Percentiles rank a stretch among this genome's conserved stretches.
These are phyloP conservation scores for Trichoderma orchidacearum DNA, from an alignment of 495 filamentous ascomycete genomes.

Conservation along the genomic window DNA sequence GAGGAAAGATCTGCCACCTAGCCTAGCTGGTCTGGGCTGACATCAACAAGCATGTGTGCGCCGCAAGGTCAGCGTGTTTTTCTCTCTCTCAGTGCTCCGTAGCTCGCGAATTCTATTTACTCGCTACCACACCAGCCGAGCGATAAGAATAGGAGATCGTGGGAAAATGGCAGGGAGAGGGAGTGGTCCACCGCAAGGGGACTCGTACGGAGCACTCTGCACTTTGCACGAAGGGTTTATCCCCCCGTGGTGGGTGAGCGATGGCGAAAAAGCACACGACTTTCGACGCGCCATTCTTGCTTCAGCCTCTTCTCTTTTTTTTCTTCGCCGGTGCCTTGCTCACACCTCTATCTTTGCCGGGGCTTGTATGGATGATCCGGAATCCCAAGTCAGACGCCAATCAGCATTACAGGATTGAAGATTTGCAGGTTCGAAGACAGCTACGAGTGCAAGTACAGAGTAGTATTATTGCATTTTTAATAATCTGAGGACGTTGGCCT, in stretches of 20 bases:
- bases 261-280: too few species aligned
- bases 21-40: background rate
- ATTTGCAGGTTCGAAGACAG: background rate
- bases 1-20: background rate
- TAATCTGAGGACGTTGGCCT: background rate
- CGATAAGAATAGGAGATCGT: slow-evolving; percentile 1
- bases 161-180: background rate
- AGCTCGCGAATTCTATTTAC: background rate
- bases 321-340: background rate
- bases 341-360: background rate
- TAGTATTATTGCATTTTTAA: too few species aligned
- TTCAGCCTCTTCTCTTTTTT: background rate
- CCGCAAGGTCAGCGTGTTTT: background rate
- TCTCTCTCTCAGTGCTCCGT: background rate
- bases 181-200: too few species aligned
- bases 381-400: background rate
- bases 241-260: too few species aligned
- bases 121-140: background rate
- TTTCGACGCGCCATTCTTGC: background rate
- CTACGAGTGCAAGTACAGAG: background rate
- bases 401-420: background rate
- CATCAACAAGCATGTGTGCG: background rate
- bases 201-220: too few species aligned
- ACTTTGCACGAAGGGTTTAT: too few species aligned
- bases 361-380: background rate